Evolutionary conservation across 2,329 filamentous ascomycete species (phyloP).

Genomic region (Ceratocystis alfenasii): DNA sequence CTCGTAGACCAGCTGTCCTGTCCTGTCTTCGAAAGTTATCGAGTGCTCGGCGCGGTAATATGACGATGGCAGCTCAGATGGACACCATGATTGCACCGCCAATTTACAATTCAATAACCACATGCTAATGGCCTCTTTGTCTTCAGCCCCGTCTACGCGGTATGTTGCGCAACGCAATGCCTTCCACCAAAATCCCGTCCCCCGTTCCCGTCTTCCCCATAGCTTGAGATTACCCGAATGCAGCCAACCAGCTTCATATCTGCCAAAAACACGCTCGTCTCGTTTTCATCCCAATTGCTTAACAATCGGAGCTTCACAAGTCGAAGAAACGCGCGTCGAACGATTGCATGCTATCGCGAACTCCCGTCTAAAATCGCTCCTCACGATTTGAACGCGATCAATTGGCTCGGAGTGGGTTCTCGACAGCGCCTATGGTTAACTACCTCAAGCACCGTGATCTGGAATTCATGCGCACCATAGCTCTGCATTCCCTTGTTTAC

Average conservation of each 20-base stretch:
- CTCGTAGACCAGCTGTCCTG: too few species aligned
- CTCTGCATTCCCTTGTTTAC: not conserved
- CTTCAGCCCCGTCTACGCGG: constrained; percentile 89
- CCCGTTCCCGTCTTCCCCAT: too few species aligned
- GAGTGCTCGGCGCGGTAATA: too few species aligned
- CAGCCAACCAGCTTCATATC: too few species aligned
- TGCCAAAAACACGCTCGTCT: not conserved
- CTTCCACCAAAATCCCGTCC: too few species aligned
- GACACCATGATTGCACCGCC: not conserved
- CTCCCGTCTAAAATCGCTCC: not conserved
- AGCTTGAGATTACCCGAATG: too few species aligned
- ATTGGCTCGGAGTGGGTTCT: not conserved
- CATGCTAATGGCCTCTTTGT: constrained; percentile 9
- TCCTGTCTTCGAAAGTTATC: too few species aligned
- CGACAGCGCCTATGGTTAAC: constrained; percentile 25
- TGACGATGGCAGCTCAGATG: too few species aligned
- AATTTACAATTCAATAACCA: not conserved
- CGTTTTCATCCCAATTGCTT: too few species aligned
- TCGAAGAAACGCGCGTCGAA: not conserved
- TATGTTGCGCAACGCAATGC: constrained; percentile 48
- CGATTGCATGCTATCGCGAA: not conserved
- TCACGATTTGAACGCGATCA: not conserved
- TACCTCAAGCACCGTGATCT: not conserved
- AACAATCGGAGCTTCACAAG: not conserved
- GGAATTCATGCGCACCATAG: too few species aligned